These are phyloP conservation scores for Salix dunnii DNA, from an alignment of 345 rosid genomes.

Conservation along the genomic window DNA sequence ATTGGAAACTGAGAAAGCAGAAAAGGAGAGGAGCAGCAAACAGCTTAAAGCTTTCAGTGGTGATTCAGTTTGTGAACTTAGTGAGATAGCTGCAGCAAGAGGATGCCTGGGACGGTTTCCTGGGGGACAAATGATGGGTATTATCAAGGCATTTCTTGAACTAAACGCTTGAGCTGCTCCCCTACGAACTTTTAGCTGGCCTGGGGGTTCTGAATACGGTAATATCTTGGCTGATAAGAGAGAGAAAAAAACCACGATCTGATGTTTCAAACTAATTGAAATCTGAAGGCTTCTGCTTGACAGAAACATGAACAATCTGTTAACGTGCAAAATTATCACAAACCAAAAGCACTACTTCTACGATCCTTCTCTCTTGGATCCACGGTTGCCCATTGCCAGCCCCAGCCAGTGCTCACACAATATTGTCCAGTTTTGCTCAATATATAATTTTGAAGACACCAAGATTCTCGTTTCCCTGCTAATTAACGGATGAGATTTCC, in stretches of 20 bases:
- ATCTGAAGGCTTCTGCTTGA: background rate
- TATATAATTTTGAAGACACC: background rate
- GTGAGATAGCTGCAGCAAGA: conserved; percentile 80
- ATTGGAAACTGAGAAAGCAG: conserved; percentile 17
- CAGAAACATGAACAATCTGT: background rate
- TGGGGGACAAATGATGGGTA: conserved; percentile 82
- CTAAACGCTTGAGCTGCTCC: conserved; percentile 7
- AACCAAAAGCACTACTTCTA: background rate
- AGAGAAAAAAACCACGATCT: background rate
- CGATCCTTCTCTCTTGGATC: background rate
- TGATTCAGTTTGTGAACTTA: conserved; percentile 70
- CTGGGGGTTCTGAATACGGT: background rate
- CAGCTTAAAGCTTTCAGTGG: conserved; percentile 41
- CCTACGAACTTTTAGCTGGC: no score
- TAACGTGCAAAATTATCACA: background rate
- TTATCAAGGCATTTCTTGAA: conserved; percentile 50
- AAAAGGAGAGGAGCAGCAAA: conserved; percentile 19
- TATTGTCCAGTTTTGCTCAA: background rate
- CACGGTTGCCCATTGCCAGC: background rate
- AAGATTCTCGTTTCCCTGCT: background rate
- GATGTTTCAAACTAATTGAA: background rate
- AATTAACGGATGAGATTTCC: background rate
- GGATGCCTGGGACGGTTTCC: conserved; percentile 94
- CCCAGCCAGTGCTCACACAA: background rate
- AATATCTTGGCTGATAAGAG: background rate